phyloP scores from a whole-genome alignment of 495 filamentous ascomycete genomes.

The Podospora pseudoanserina region DNA sequence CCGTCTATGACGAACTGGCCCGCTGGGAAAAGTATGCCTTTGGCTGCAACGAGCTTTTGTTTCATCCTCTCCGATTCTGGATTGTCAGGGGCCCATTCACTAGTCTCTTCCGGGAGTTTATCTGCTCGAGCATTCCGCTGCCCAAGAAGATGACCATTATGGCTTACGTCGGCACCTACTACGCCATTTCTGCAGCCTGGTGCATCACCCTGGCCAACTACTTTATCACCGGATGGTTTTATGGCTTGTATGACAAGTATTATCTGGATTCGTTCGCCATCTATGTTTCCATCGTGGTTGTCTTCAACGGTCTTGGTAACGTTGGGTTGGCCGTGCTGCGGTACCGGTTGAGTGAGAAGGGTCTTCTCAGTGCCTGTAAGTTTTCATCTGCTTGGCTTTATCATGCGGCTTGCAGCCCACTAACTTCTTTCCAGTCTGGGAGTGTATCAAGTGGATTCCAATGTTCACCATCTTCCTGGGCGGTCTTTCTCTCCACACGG shows the following conservation, averaged over 20 bases:
- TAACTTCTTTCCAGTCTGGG: slow-evolving; percentile 21
- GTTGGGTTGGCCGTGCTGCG: slow-evolving; percentile 62
- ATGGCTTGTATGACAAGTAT: slow-evolving; percentile 68
- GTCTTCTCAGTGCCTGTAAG: slow-evolving; percentile 49
- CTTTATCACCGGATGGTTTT: slow-evolving; percentile 73
- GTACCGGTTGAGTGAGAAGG: slow-evolving; percentile 58
- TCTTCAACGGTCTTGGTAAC: slow-evolving; percentile 68
- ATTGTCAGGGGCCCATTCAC: slow-evolving; percentile 66
- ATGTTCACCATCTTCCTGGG: slow-evolving; percentile 68
- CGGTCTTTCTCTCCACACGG: slow-evolving; percentile 65
- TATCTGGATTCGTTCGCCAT: slow-evolving; percentile 74
- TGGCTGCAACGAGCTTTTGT: slow-evolving; percentile 80
- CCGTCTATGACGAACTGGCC: slow-evolving; percentile 78
- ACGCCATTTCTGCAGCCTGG: slow-evolving; percentile 77
- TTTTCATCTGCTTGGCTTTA: not conserved
- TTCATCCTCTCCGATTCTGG: slow-evolving; percentile 68
- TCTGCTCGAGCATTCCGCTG: slow-evolving; percentile 68
- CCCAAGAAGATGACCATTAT: slow-evolving; percentile 77
- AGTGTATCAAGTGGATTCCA: slow-evolving; percentile 71
- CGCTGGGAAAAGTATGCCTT: slow-evolving; percentile 88
- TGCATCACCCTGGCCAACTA: slow-evolving; percentile 74
- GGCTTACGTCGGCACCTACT: slow-evolving; percentile 85
- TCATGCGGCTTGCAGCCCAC: not conserved
- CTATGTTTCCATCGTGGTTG: slow-evolving; percentile 56
- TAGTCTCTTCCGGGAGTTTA: slow-evolving; percentile 65